Conservation (phyloP, 1,284 basidiomycete species). For the Jaminaea rosea region DNA sequence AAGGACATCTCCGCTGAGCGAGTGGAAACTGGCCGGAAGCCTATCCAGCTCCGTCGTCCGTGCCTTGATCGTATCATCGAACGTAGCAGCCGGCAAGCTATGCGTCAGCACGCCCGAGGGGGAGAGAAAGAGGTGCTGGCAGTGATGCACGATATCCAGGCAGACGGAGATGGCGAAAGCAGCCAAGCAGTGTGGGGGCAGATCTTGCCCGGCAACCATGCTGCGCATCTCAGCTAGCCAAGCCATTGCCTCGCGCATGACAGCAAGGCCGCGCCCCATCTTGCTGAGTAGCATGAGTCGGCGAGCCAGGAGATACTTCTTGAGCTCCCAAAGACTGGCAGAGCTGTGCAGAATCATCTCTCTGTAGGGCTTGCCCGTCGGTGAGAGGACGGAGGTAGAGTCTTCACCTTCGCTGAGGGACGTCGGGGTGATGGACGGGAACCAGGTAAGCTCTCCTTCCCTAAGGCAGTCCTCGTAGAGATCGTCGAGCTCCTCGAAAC, state of each 20-base stretch:
- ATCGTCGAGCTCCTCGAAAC: slow-evolving; percentile 84
- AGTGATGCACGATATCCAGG: slow-evolving; percentile 73
- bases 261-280: slow-evolving; percentile 60
- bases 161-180: slow-evolving; percentile 90
- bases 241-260: slow-evolving; percentile 59
- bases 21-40: slow-evolving; percentile 24
- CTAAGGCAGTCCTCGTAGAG: slow-evolving; percentile 54
- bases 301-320: slow-evolving; percentile 79
- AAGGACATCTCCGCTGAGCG: slow-evolving; percentile 65
- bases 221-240: slow-evolving; percentile 76
- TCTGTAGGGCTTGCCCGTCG: slow-evolving; percentile 64
- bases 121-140: slow-evolving; percentile 70
- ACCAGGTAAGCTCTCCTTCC: slow-evolving; percentile 24
- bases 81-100: slow-evolving; percentile 97
- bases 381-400: slow-evolving; percentile 36
- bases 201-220: slow-evolving; percentile 60
- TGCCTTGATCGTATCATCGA: slow-evolving; percentile 53
- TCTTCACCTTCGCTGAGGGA: slow-evolving; percentile 10
- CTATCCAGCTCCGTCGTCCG: neutral
- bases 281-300: slow-evolving; percentile 71
- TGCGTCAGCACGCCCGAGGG: slow-evolving; percentile 96
- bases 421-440: slow-evolving; percentile 14
- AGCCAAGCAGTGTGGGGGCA: slow-evolving; percentile 76
- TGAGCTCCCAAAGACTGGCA: slow-evolving; percentile 88
- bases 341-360: slow-evolving; percentile 80